Evolutionary conservation across 495 filamentous ascomycete genomes (phyloP), one percentile per base, ranked within the genome.

Genomic region (Penicillium dipodomyicola): DNA sequence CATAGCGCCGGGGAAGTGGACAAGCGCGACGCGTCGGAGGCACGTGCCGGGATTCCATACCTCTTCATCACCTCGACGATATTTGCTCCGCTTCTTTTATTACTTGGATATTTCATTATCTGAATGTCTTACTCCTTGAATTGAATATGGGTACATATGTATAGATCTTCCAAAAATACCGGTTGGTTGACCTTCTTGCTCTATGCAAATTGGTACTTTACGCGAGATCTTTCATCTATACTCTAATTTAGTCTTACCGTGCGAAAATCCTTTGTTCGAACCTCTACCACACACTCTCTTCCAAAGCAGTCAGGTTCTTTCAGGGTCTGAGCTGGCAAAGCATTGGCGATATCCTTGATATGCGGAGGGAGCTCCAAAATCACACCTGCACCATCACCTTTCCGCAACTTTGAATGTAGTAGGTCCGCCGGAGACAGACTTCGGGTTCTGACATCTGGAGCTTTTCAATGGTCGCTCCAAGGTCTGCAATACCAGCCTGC

Each of bases 351-450:
- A 58, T 61, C 55, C 23, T 37, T 40, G 37, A 70, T 35, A 53
- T 72, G 72, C 54, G 63, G 55, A 45, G 46, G 43, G 27, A 74
- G 49, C 51, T 75, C 29, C 15, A 75, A 44, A 43, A 77, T 68
- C 3, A 74, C 59, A 9, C 23, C 23, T 25, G 23, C 23, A 25
- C 69, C 68, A 44, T 77, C 73, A 12, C 48, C 57, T 2, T 67
- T 53, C 9, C 46, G n/a, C 40, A 76, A 33, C 15, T 39, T 56
- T 0, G 65, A 74, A 59, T 75, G 44, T 69, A 64, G 23, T 61
- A 64, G 4, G 72, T 56, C 71, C 72, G 76, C 11, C 71, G 64
- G 10, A 75, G 52, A 47, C 63, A 69, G 15, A 67, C 68, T 27
- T 71, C 70, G 19, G 61, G 42, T 4, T 59, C 51, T 15, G 51